Conservation (phyloP, 345 rosid species). For the Aquilaria yunnanensis region DNA sequence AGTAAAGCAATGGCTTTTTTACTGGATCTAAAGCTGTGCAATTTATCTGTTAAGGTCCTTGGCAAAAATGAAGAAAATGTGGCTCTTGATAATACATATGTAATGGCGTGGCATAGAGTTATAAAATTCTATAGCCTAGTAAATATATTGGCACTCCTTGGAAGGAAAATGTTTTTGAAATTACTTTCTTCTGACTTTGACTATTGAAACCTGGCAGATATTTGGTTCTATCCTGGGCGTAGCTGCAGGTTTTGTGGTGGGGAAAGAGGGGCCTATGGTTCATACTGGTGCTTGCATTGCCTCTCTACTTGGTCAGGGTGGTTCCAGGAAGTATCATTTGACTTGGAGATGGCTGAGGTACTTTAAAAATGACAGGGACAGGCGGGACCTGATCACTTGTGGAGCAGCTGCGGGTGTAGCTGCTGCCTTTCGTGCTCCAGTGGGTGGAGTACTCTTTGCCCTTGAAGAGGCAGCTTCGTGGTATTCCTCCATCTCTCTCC, state of each 20-base stretch:
- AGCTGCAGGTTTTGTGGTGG: conserved; percentile 42
- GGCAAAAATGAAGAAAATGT: no score
- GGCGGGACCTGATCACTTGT: conserved; percentile 48
- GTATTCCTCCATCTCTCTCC: conserved; percentile 18
- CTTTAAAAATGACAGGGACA: conserved; percentile 45
- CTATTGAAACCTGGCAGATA: conserved; percentile 21
- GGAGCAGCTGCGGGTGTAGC: conserved; percentile 52
- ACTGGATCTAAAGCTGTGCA: no score
- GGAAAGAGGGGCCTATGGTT: conserved; percentile 53
- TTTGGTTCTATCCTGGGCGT: conserved; percentile 37
- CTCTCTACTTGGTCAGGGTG: conserved; percentile 43
- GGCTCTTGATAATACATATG: no score
- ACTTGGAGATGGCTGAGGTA: conserved; percentile 45
- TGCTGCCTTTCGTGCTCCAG: conserved; percentile 50
- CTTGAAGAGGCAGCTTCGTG: conserved; percentile 56
- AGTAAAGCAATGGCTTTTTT: no score
- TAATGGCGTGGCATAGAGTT: no score
- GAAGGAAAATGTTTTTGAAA: no score
- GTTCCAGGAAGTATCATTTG: conserved; percentile 42
- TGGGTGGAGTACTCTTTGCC: conserved; percentile 48
- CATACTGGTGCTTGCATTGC: conserved; percentile 49
- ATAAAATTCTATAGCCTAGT: no score
- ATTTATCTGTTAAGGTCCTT: no score
- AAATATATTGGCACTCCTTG: no score
- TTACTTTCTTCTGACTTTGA: not conserved